These are phyloP conservation scores for Cystofilobasidium capitatum DNA, from an alignment of 768 basidiomycete species.

Conservation along the genomic window DNA sequence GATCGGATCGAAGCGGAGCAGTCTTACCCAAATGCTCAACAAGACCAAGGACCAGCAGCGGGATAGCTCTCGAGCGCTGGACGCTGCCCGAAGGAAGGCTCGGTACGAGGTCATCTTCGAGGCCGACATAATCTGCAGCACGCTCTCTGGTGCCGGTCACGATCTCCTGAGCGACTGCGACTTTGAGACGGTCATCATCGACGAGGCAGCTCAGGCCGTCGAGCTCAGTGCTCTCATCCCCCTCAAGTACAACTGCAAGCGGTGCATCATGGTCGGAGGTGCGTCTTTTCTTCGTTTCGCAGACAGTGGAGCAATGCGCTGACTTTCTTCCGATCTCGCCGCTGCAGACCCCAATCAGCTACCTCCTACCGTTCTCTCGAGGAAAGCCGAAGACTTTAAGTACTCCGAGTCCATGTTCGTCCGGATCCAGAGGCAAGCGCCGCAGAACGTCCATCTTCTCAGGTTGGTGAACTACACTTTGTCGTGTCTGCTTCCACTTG, in stretches of 20 bases:
- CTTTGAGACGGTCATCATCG: constrained; percentile 93
- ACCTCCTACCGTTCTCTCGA: constrained; percentile 79
- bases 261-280: constrained; percentile 91
- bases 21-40: constrained; percentile 61
- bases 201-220: constrained; percentile 94
- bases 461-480: constrained; percentile 49
- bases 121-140: constrained; percentile 88
- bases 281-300: constrained; percentile 20
- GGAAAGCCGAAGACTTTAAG: constrained; percentile 51
- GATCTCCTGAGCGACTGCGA: constrained; percentile 55
- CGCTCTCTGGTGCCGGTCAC: constrained; percentile 86
- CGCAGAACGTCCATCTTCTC: constrained; percentile 78
- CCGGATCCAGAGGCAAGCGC: constrained; percentile 66
- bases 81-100: constrained; percentile 64
- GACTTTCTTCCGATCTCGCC: neutral
- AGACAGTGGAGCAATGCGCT: neutral
- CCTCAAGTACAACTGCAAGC: constrained; percentile 69
- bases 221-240: constrained; percentile 93
- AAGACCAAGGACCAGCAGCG: constrained; percentile 71
- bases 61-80: constrained; percentile 67
- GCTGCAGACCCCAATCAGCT: constrained; percentile 53
- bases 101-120: constrained; percentile 67
- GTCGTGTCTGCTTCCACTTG: neutral
- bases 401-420: constrained; percentile 88
- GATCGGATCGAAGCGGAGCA: constrained; percentile 57